Evolutionary conservation across 2,329 filamentous ascomycete species (phyloP), one percentile per base, ranked within the genome.

Genomic region (Trichoderma lentiforme): DNA sequence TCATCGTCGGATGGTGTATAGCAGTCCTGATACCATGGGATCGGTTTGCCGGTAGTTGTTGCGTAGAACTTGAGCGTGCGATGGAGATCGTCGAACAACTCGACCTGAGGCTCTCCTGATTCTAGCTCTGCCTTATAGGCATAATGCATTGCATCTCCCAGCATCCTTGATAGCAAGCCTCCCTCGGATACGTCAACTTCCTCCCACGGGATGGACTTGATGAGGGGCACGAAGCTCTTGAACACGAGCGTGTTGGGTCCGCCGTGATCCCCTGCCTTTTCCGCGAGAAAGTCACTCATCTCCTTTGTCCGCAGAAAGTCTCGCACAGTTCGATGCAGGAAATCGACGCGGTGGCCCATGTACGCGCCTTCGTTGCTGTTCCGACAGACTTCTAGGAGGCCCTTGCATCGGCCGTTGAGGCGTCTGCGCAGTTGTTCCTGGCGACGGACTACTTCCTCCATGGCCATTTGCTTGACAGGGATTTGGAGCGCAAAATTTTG

Each of bases 261-360:
- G 7, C 53, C 53, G 18, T 30, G 26, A 11, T 18, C 8, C 26
- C 53, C 26, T 15, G 53, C 24, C 4, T 57, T 57, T 15, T 57
- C 53, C 6, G 53, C 53, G 26, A 60, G 28, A 21, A 32, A 61
- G 11, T 61, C 58, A n/a, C 32, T 24, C 61, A 51, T 47, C 26
- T 64, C 61, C 61, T 64, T 51, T 24, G 39, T 51, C 8, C 15
- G 24, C 3, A 71, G 26, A 28, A 71, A 74, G 51, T 74, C 73
- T n/a, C 47, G 36, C 15, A 74, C 73, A 2, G 72, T 74, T 3
- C 72, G 65, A 39, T 74, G 73, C 1, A 74, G 62, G 39, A 74
- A 74, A 18, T 73, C 70, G 18, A 74, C 72, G 14, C 51, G 18
- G 30, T 53, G 56, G 12, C 61, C 24, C n/a, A 24, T 26, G 36